A percentile compares a stretch with the other conserved stretches of the same genome.
Conservation (phyloP, 305 asterid species). For the Fraxinus floribunda region DNA sequence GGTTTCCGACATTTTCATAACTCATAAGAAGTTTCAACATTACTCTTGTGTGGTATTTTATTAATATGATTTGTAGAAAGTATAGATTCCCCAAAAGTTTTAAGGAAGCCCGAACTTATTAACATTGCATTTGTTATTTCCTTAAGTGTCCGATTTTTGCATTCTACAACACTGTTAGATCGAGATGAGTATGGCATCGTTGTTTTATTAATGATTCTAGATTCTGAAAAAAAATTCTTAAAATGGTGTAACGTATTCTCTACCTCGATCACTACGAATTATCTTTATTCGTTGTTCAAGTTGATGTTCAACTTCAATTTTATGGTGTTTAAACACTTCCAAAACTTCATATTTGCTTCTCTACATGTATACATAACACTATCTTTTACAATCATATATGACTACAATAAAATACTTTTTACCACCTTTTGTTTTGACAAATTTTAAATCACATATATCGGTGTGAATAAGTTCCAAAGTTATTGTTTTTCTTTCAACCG, state of each 20-base stretch:
- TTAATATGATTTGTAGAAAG: no score
- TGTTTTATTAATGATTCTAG: not conserved
- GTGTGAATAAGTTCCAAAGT: not conserved
- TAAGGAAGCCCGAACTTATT: not conserved
- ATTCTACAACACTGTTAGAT: not conserved
- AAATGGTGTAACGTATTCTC: not conserved
- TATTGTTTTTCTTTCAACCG: not conserved
- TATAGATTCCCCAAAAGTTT: not conserved
- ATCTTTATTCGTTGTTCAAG: not conserved
- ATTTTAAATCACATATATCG: no score
- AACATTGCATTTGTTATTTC: not conserved
- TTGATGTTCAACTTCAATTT: not conserved
- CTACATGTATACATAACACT: not conserved
- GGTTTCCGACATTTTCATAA: no score
- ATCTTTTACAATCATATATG: not conserved
- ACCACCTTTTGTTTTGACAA: not conserved
- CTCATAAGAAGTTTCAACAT: no score
- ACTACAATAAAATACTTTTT: no score
- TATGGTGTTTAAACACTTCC: not conserved
- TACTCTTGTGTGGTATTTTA: not conserved
- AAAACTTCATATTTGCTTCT: not conserved
- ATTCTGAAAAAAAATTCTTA: not conserved
- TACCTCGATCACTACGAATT: not conserved
- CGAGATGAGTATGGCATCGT: not conserved
- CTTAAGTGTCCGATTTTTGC: not conserved